A percentile compares a stretch with the other conserved stretches of the same genome.
Conservation (phyloP, 2,329 filamentous ascomycete genomes). For the Macrophomina pseudophaseolina region DNA sequence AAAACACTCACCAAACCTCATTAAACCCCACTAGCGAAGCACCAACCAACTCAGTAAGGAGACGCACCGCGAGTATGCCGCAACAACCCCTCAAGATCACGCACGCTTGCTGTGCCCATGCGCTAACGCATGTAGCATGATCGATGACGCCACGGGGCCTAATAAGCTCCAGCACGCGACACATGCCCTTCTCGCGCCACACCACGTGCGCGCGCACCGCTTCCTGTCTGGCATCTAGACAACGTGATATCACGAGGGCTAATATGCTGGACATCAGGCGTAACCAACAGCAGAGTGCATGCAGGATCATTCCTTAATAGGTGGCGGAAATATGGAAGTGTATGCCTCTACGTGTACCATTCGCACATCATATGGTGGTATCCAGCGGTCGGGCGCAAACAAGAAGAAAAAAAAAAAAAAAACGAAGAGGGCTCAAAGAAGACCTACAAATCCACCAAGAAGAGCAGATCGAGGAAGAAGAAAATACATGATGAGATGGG, state of each 20-base stretch:
- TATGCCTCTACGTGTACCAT: constrained; percentile 10
- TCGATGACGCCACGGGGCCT: constrained; percentile 2
- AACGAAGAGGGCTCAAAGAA: background rate
- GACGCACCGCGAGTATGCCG: background rate
- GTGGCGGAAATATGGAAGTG: background rate
- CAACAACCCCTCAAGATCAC: background rate
- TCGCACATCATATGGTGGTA: background rate
- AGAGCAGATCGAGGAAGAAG: background rate
- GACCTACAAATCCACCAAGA: background rate
- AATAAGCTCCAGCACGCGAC: background rate
- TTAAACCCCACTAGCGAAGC: background rate
- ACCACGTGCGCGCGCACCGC: background rate
- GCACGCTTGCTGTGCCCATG: background rate
- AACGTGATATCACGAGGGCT: background rate
- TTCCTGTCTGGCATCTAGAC: background rate
- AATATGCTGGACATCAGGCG: too few species aligned
- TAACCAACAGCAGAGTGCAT: too few species aligned
- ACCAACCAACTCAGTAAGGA: background rate
- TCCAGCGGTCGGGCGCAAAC: background rate
- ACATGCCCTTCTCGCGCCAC: background rate
- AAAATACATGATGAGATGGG: background rate
- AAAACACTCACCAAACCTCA: too few species aligned
- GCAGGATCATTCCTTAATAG: background rate
- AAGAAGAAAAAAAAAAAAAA: background rate
- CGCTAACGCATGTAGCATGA: background rate